Evolutionary conservation across 1,284 basidiomycete genomes (phyloP).

Genomic region (Sphaerobolus stellatus): DNA sequence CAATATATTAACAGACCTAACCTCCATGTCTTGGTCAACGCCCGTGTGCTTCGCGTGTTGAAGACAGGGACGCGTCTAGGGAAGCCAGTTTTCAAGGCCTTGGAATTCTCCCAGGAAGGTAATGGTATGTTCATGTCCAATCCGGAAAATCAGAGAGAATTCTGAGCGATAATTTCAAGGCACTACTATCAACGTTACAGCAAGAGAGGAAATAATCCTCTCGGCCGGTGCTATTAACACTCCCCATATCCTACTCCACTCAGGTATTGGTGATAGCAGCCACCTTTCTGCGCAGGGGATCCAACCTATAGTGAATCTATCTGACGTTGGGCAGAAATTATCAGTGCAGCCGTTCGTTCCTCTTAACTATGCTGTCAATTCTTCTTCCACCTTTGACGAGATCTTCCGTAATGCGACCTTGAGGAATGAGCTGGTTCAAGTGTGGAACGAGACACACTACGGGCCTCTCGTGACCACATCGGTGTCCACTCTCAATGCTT

Average conservation of each 20-base stretch:
- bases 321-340: no score
- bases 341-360: background rate
- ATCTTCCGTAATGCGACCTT: background rate
- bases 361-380: background rate
- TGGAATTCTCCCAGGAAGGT: no score
- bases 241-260: no score
- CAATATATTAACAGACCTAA: conserved; percentile 26
- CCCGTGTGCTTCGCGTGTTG: background rate
- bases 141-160: no score
- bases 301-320: background rate
- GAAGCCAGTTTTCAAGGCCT: no score
- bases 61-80: no score
- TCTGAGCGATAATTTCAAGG: conserved; percentile 8
- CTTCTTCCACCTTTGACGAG: background rate
- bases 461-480: background rate
- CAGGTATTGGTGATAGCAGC: background rate
- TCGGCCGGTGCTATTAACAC: conserved; percentile 22
- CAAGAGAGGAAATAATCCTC: conserved; percentile 27
- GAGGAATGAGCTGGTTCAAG: background rate
- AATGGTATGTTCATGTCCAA: no score
- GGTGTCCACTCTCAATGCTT: background rate
- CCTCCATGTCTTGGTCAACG: conserved; percentile 18
- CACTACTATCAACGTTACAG: conserved; percentile 9
- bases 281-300: background rate
- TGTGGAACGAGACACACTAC: background rate